These are phyloP conservation scores for Cordyceps cateniannulata DNA, from an alignment of 2,329 filamentous ascomycete species.

Conservation along the genomic window DNA sequence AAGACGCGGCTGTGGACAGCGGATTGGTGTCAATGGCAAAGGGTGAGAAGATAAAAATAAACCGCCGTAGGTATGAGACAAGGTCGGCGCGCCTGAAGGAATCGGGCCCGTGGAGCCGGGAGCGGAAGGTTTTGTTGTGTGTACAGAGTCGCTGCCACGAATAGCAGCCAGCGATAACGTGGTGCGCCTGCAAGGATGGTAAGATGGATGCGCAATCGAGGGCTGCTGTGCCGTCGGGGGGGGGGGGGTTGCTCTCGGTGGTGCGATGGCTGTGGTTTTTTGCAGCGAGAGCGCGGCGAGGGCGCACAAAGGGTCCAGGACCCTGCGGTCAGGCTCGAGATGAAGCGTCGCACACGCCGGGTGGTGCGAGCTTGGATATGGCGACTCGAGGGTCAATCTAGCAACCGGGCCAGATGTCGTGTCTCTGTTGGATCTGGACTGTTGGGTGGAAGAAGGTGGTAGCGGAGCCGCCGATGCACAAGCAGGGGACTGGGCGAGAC, in stretches of 20 bases:
- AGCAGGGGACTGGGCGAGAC: not conserved
- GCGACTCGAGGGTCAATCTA: not conserved
- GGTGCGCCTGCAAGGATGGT: not conserved
- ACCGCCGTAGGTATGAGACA: not conserved
- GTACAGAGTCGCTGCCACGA: no score
- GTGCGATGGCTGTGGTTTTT: not conserved
- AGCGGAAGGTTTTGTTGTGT: not conserved
- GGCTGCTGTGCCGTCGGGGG: not conserved
- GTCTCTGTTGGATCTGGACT: not conserved
- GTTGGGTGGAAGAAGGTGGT: not conserved
- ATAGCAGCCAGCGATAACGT: not conserved
- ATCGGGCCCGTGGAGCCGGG: not conserved
- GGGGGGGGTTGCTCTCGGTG: not conserved
- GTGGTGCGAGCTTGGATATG: not conserved
- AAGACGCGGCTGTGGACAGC: not conserved
- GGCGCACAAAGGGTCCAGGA: constrained; percentile 1
- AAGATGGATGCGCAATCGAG: not conserved
- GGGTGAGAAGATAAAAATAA: constrained; percentile 2
- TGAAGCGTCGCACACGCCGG: not conserved
- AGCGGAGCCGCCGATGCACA: not conserved
- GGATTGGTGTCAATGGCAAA: not conserved
- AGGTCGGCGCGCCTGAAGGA: not conserved
- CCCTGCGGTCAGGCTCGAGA: not conserved
- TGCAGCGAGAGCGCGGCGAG: not conserved
- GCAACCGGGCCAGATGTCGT: not conserved